These are phyloP conservation scores for Suillus lakei DNA, from an alignment of 768 basidiomycete genomes.

Conservation along the genomic window DNA sequence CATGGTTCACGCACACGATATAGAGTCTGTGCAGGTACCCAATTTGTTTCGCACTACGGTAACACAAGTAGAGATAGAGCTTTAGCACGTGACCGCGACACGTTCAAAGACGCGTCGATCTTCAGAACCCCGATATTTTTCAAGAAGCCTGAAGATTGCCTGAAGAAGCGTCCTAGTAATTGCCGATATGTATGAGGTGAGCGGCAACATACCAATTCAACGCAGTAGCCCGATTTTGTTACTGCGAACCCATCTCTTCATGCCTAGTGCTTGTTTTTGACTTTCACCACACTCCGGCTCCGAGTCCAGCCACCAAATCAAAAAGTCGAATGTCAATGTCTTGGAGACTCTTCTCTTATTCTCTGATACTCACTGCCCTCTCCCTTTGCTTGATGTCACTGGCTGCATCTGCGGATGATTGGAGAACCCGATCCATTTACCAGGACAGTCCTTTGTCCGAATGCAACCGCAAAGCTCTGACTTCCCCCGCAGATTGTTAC, in stretches of 20 bases:
- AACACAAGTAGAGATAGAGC: background rate
- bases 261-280: slow-evolving; percentile 2
- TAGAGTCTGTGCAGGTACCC: background rate
- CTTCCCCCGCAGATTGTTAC: slow-evolving; percentile 46
- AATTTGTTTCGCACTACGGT: background rate
- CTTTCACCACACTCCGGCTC: background rate
- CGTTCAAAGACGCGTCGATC: slow-evolving; percentile 11
- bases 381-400: slow-evolving; percentile 12
- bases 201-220: slow-evolving; percentile 24
- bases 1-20: background rate
- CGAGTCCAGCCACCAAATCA: background rate
- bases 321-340: background rate
- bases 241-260: slow-evolving; percentile 6
- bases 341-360: background rate
- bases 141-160: background rate
- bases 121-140: background rate
- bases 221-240: slow-evolving; percentile 8
- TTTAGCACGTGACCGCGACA: slow-evolving; percentile 30
- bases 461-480: background rate
- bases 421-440: slow-evolving; percentile 60
- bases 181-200: slow-evolving; percentile 24
- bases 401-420: slow-evolving; percentile 49
- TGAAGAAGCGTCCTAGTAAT: slow-evolving; percentile 4
- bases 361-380: slow-evolving; percentile 11
- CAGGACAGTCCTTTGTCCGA: slow-evolving; percentile 39